Evolutionary conservation across 78 protist species (phyloP), one percentile per base, ranked within the genome.

Genomic region (Blattamonas nauphoetae): DNA sequence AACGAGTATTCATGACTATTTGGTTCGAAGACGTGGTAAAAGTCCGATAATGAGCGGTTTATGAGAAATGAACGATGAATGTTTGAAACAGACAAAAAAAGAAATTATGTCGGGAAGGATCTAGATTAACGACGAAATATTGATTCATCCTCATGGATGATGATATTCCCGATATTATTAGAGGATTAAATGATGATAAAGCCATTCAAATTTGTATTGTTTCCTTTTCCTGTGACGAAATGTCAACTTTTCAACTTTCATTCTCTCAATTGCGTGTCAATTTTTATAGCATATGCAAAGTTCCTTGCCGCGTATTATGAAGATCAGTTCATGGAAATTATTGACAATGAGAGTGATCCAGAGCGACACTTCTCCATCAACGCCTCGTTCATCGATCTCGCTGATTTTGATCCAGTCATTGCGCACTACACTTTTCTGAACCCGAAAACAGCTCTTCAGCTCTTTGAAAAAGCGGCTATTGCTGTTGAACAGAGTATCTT

Each of bases 331-430:
- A 21, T 80, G 33, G 11, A 21, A 11, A n/a, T 21, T n/a, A 21
- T 6, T n/a, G 11, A n/a, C 21, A n/a, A 80, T 33, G 44, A n/a
- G 21, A 11, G 21, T n/a, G 86, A 42, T 84, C n/a, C 34, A 33
- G 44, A 43, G 86, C 33, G 78, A 21, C 86, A 84, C 35, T n/a
- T 32, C 6, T 71, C 44, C 41, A 41, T 5, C 29, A 45, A 41
- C 32, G 81, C 33, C 42, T 63, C 82, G 45, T 78, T 86, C n/a
- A 1, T 78, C 29, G 88, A 86, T 0, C 1, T 86, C 55, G 38
- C 78, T 32, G 44, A 78, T 2, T 2, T 0, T 45, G 78, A 86
- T 45, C 1, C 1, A 32, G 42, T 36, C 11, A 36, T 77, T 0
- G 82, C 83, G 11, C 0, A 38, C 29, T 0, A 32, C 1, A 6